Percentiles rank a stretch among this genome's conserved stretches.
These are phyloP conservation scores for Fusarium tupiense DNA, from an alignment of 2,329 filamentous ascomycete species.

Conservation along the genomic window DNA sequence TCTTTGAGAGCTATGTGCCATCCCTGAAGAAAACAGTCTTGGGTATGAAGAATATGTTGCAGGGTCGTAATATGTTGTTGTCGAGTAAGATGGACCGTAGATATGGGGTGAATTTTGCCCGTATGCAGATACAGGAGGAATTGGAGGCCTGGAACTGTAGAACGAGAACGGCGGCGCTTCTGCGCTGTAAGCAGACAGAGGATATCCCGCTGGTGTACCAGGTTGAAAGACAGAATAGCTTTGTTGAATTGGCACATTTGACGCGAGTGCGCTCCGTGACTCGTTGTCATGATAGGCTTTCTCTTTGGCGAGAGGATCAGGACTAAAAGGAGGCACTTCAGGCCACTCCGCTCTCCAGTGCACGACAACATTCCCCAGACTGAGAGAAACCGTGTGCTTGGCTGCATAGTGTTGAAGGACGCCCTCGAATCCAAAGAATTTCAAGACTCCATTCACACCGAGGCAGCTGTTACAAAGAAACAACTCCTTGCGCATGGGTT, in stretches of 20 bases:
- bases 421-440: slow-evolving; percentile 79
- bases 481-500: slow-evolving; percentile 73
- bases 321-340: slow-evolving; percentile 75
- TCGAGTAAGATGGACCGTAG: slow-evolving; percentile 20
- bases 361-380: slow-evolving; percentile 76
- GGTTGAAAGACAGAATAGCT: slow-evolving; percentile 19
- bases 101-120: slow-evolving; percentile 9
- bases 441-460: slow-evolving; percentile 62
- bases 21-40: slow-evolving; percentile 1
- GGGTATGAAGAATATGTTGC: slow-evolving; percentile 24
- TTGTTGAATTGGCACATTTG: neutral
- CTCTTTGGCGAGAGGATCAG: slow-evolving; percentile 60
- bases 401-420: slow-evolving; percentile 86
- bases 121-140: slow-evolving; percentile 11
- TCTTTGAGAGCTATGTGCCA: neutral
- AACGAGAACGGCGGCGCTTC: slow-evolving; percentile 3
- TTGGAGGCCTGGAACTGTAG: slow-evolving; percentile 14
- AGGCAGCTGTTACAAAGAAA: slow-evolving; percentile 78
- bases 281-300: slow-evolving; percentile 22
- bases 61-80: slow-evolving; percentile 20
- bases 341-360: slow-evolving; percentile 87
- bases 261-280: neutral
- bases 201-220: slow-evolving; percentile 20
- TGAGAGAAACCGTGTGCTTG: slow-evolving; percentile 79
- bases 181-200: slow-evolving; percentile 25